Evolutionary conservation across 208 protist species (phyloP).

Genomic region (Trypanosoma theileri): DNA sequence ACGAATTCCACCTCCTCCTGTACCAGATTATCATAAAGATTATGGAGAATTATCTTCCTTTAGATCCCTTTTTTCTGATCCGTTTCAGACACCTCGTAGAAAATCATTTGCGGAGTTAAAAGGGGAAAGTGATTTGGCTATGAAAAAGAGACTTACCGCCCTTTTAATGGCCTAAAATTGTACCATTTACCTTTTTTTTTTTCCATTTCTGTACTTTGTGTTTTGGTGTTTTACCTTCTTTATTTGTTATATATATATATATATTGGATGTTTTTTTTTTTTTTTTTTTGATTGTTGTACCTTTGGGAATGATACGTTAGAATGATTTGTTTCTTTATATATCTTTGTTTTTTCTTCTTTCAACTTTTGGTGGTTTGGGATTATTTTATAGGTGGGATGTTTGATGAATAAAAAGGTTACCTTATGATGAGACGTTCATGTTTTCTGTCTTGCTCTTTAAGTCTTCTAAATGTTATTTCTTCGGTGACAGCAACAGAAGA

Average conservation of each 20-base stretch:
- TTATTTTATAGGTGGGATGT: conserved; percentile 3
- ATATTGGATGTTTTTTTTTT: conserved; percentile 10
- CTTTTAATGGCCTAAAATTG: conserved; percentile 16
- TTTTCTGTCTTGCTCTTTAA: conserved; percentile 18
- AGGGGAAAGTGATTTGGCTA: conserved; percentile 25
- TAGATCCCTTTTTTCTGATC: conserved; percentile 4
- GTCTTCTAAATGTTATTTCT: conserved; percentile 22
- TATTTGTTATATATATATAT: conserved; percentile 10
- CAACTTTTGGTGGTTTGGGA: conserved; percentile 12
- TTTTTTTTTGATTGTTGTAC: neutral
- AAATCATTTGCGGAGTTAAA: conserved; percentile 6
- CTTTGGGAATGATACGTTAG: neutral
- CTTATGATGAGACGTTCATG: conserved; percentile 21
- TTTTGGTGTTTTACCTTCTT: conserved; percentile 7
- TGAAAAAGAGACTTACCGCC: conserved; percentile 21
- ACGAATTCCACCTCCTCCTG: neutral
- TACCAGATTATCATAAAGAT: neutral
- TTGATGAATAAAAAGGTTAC: conserved; percentile 8
- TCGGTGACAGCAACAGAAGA: conserved; percentile 12
- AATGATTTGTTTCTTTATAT: conserved; percentile 19
- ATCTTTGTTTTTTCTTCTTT: conserved; percentile 20
- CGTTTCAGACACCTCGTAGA: conserved; percentile 14
- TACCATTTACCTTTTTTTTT: neutral
- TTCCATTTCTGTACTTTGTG: conserved; percentile 27
- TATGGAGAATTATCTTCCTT: neutral